Conservation (phyloP, 1,284 basidiomycete genomes). For the Fomitopsis schrenkii region DNA sequence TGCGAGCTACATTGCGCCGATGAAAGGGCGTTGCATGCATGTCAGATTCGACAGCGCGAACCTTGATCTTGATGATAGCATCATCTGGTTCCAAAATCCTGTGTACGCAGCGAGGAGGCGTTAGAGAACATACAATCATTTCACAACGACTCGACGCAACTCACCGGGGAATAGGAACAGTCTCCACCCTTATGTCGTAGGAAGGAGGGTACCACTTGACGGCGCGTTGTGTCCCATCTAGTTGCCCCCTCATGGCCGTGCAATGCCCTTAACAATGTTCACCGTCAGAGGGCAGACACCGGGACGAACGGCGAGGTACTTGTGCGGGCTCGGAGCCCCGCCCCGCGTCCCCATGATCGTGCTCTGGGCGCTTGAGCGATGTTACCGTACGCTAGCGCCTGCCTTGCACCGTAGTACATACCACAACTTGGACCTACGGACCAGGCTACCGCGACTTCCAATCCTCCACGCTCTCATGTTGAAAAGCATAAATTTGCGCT, state of each 20-base stretch:
- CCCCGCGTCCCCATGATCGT: no score
- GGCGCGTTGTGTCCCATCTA: conserved; percentile 35
- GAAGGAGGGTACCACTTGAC: conserved; percentile 65
- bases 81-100: conserved; percentile 72
- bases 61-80: conserved; percentile 70
- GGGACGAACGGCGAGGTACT: no score
- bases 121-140: neutral
- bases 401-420: no score
- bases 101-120: neutral
- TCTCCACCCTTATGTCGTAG: conserved; percentile 63
- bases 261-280: no score
- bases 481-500: no score
- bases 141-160: neutral
- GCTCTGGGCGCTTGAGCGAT: no score
- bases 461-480: no score
- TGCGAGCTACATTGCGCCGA: conserved; percentile 44
- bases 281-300: no score
- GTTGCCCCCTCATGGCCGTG: neutral
- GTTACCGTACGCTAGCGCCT: no score
- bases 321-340: no score
- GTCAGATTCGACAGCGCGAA: conserved; percentile 14
- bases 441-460: no score
- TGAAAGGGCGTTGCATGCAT: neutral
- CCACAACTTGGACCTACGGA: no score
- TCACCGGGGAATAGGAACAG: conserved; percentile 53